These are phyloP conservation scores for Scedosporium dehoogii DNA, from an alignment of 2,329 filamentous ascomycete species.

Conservation along the genomic window DNA sequence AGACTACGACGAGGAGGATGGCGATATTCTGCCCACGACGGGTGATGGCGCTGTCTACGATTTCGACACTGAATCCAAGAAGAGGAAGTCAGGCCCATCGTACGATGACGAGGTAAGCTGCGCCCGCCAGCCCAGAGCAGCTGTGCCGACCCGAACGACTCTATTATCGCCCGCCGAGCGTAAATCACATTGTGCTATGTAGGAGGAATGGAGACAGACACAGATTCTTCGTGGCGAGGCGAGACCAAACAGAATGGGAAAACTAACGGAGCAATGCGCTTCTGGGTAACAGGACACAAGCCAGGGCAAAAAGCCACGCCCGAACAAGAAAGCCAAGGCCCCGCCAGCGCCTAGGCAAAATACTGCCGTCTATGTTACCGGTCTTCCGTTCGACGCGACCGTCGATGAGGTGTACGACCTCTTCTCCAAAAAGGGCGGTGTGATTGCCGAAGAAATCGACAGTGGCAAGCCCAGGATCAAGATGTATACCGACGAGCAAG, in stretches of 20 bases:
- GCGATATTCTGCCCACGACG: neutral
- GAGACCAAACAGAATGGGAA: neutral
- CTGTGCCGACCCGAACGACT: neutral
- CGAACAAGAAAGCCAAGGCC: constrained; percentile 36
- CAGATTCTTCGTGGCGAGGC: neutral
- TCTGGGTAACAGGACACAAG: constrained; percentile 6
- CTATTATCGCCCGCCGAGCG: neutral
- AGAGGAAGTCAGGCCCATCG: constrained; percentile 31
- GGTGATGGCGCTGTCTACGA: constrained; percentile 12
- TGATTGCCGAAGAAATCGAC: constrained; percentile 91
- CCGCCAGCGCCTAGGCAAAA: constrained; percentile 54
- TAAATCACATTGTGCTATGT: neutral
- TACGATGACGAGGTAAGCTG: constrained; percentile 33
- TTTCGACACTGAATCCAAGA: constrained; percentile 19
- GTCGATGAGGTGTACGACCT: constrained; percentile 70
- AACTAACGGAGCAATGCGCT: constrained; percentile 4
- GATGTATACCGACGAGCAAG: constrained; percentile 74
- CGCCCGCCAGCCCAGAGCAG: constrained; percentile 9
- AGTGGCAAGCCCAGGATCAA: constrained; percentile 83
- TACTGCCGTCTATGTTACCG: constrained; percentile 86
- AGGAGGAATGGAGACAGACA: neutral
- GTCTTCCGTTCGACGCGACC: constrained; percentile 70
- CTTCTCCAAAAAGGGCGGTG: constrained; percentile 76
- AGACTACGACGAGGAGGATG: constrained; percentile 28
- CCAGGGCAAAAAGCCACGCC: constrained; percentile 17